Conservation (phyloP, 192 early-diverging fungal species). For the Entomortierella chlamydospora region DNA sequence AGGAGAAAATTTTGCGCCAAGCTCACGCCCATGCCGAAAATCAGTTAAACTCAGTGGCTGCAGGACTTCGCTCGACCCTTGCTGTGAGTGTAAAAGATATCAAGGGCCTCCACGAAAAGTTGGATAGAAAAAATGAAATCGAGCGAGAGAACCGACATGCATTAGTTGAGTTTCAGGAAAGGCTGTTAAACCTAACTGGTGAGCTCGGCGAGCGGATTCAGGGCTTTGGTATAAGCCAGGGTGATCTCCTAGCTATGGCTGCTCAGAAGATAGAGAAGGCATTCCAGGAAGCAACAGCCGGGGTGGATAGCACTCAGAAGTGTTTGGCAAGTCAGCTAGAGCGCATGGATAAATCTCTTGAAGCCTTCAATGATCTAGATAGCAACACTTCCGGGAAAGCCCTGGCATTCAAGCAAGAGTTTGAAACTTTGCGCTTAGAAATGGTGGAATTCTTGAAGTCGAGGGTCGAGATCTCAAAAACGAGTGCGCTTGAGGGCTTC, state of each 20-base stretch:
- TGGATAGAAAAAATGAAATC: constrained; percentile 32
- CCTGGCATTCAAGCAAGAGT: constrained; percentile 22
- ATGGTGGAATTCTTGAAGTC: constrained; percentile 29
- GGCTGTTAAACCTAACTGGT: constrained; percentile 4
- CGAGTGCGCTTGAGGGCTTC: constrained; percentile 31
- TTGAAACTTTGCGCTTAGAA: constrained; percentile 30
- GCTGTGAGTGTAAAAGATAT: constrained; percentile 44
- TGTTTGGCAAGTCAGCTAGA: constrained; percentile 13
- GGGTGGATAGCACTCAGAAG: not conserved
- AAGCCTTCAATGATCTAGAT: constrained; percentile 9
- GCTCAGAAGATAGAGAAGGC: constrained; percentile 20
- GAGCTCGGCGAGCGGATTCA: constrained; percentile 24
- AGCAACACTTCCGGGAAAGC: constrained; percentile 17
- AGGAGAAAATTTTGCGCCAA: constrained; percentile 53
- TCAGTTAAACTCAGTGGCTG: constrained; percentile 51
- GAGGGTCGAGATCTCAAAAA: constrained; percentile 15
- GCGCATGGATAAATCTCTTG: constrained; percentile 17
- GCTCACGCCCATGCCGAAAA: constrained; percentile 63
- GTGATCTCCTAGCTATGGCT: constrained; percentile 5
- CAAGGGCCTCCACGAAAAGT: constrained; percentile 35
- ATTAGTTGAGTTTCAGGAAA: constrained; percentile 41
- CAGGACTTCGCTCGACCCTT: constrained; percentile 46
- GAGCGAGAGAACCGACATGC: constrained; percentile 28
- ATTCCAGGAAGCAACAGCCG: constrained; percentile 7
- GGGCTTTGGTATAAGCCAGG: constrained; percentile 17